Base-by-base conservation (phyloP, 257 asterid species). In the Solanum sejunctum region DNA sequence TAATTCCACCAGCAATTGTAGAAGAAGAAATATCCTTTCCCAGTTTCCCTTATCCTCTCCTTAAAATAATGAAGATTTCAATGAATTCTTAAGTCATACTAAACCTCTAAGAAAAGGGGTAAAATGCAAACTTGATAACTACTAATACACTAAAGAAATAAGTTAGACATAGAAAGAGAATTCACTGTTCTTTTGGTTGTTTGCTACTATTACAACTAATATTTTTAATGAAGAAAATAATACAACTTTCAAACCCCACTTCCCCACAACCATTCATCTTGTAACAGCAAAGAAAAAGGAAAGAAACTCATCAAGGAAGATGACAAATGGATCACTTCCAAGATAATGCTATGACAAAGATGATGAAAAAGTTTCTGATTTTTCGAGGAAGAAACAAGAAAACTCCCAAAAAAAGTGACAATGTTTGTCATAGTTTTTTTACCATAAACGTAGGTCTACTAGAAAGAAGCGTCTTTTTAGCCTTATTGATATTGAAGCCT, bases 401-500 rank as follows among this genome's bases (percentile, higher is more conserved):
- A 75, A 15, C 58, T 39, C 82, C 79, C 47, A 57, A 63, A 55
- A 55, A 47, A 41, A 32, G 39, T 49, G 85, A n/a, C 43, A 39
- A 26, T 77, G 5, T 49, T 51, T 77, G 82, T 51, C 82, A 51
- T 26, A 51, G 63, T 51, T 51, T 51, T 57, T 51, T 77, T 77
- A 77, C 82, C 82, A 80, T 77, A 88, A 54, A 43, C 80, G 41
- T 55, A 84, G 88, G 87, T 88, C 89, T 86, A 86, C 85, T 7
- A 16, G 82, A 77, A 8, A 77, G 64, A 77, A 10, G 13, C 10
- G 32, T 60, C 3, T 16, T 12, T 39, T 78, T 78, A 78, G 64
- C 64, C 60, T 49, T 49, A 66, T 17, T 0, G 10, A 58, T 75
- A 66, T 17, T 0, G 10, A 58, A 73, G 58, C 45, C 75, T 82